Evolutionary conservation across 805 yeast genomes (phyloP).

Genomic region (Candida pseudofarinosa): DNA sequence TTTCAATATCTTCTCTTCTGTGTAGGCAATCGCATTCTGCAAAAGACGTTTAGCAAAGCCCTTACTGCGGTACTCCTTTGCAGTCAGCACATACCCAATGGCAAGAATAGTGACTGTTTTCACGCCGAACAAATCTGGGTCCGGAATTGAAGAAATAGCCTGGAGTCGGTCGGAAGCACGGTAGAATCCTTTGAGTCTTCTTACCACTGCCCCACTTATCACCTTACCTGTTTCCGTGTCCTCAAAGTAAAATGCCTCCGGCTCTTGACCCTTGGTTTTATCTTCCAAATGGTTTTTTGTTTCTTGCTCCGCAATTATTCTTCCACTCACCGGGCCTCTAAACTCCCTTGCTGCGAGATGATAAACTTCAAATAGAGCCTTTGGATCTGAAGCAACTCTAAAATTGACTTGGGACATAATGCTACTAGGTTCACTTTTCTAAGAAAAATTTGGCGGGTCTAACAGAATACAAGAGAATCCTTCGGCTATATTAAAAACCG

Average conservation of each 20-base stretch:
- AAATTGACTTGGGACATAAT: conserved; percentile 8
- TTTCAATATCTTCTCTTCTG: conserved; percentile 27
- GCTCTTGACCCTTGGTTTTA: conserved; percentile 14
- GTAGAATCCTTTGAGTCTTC: conserved; percentile 22
- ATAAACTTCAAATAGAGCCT: conserved; percentile 16
- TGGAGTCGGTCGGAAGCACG: conserved; percentile 22
- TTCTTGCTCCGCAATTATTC: conserved; percentile 20
- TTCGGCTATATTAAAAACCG: too few relatives aligned
- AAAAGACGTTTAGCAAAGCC: conserved; percentile 29
- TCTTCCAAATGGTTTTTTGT: conserved; percentile 8
- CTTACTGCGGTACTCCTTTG: conserved; percentile 19
- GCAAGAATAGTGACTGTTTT: conserved; percentile 23
- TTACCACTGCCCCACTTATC: conserved; percentile 21
- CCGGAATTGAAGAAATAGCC: conserved; percentile 26
- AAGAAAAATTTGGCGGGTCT: too few relatives aligned
- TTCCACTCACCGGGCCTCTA: conserved; percentile 16
- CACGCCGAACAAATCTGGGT: conserved; percentile 30
- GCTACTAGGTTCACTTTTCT: background rate
- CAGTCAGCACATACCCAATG: conserved; percentile 25
- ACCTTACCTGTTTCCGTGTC: conserved; percentile 16
- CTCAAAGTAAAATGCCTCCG: conserved; percentile 24
- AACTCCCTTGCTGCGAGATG: conserved; percentile 22
- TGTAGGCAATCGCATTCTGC: conserved; percentile 22
- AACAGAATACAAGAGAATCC: too few relatives aligned
- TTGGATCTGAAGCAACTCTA: conserved; percentile 20